Conservation (phyloP, 345 rosid species). For the Brassica carinata region DNA sequence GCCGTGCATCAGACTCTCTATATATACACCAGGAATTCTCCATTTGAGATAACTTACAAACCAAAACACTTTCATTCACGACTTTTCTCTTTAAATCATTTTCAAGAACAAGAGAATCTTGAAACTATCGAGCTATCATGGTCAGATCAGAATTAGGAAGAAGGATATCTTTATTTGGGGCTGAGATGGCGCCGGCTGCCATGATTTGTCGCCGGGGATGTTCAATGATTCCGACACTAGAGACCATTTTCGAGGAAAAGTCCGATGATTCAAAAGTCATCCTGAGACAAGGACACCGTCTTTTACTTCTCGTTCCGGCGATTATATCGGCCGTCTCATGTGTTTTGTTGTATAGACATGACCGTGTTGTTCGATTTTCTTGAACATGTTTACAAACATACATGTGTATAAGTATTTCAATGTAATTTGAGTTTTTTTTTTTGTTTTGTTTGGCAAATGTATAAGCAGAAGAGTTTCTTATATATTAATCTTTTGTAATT, state of each 20-base stretch:
- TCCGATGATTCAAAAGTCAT: slow-evolving; percentile 27
- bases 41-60: slow-evolving; percentile 6
- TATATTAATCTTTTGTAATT: not conserved
- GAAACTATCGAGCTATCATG: slow-evolving; percentile 17
- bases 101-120: slow-evolving; percentile 24
- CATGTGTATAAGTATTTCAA: not conserved
- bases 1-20: slow-evolving; percentile 19
- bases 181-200: slow-evolving; percentile 46
- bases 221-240: slow-evolving; percentile 47
- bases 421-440: slow-evolving; percentile 14
- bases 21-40: slow-evolving; percentile 26
- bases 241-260: slow-evolving; percentile 56
- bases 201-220: slow-evolving; percentile 38
- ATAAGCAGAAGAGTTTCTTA: slow-evolving; percentile 23
- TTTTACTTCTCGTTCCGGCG: slow-evolving; percentile 47
- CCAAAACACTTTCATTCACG: slow-evolving; percentile 7
- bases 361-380: slow-evolving; percentile 34
- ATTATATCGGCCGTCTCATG: slow-evolving; percentile 42
- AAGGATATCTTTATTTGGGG: slow-evolving; percentile 15
- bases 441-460: slow-evolving; percentile 1
- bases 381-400: slow-evolving; percentile 8
- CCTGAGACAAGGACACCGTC: slow-evolving; percentile 31
- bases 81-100: slow-evolving; percentile 16
- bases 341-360: slow-evolving; percentile 43
- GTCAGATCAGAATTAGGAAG: slow-evolving; percentile 38